phyloP scores from a whole-genome alignment of 257 asterid species.

The Marsdenia floribunda region DNA sequence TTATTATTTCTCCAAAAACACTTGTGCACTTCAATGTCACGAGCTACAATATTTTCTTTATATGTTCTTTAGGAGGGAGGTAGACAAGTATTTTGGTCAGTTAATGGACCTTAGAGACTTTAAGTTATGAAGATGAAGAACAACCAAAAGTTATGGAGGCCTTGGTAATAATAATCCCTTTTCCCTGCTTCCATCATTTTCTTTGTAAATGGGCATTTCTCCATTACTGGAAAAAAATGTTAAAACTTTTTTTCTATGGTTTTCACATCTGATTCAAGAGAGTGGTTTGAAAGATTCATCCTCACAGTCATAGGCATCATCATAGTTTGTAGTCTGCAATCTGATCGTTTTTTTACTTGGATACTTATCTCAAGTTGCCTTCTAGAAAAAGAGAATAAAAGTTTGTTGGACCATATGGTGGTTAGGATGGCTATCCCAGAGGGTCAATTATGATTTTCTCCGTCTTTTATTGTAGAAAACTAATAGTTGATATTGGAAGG shows the following conservation, averaged over 20 bases:
- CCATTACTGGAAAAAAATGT: constrained; percentile 3
- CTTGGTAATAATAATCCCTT: constrained; percentile 43
- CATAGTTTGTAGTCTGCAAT: constrained; percentile 8
- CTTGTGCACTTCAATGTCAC: neutral
- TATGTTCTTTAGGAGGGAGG: constrained; percentile 72
- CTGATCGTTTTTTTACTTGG: neutral
- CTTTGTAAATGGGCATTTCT: neutral
- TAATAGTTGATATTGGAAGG: too few species aligned
- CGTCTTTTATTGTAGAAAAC: too few species aligned
- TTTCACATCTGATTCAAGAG: constrained; percentile 63
- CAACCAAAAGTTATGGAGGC: constrained; percentile 86
- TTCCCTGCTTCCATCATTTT: neutral
- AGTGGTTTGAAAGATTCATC: constrained; percentile 39
- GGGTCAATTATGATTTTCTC: too few species aligned
- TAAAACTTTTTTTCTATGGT: constrained; percentile 3
- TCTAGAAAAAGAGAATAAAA: neutral
- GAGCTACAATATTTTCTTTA: neutral
- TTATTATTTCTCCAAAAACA: too few species aligned
- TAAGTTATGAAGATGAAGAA: constrained; percentile 86
- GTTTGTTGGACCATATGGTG: too few species aligned
- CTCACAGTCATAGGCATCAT: constrained; percentile 18
- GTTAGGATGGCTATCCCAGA: too few species aligned
- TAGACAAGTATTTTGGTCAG: constrained; percentile 90
- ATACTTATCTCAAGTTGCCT: neutral
- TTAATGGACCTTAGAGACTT: constrained; percentile 84